phyloP scores from a whole-genome alignment of 495 filamentous ascomycete species.

The Aspergillus avenaceus region DNA sequence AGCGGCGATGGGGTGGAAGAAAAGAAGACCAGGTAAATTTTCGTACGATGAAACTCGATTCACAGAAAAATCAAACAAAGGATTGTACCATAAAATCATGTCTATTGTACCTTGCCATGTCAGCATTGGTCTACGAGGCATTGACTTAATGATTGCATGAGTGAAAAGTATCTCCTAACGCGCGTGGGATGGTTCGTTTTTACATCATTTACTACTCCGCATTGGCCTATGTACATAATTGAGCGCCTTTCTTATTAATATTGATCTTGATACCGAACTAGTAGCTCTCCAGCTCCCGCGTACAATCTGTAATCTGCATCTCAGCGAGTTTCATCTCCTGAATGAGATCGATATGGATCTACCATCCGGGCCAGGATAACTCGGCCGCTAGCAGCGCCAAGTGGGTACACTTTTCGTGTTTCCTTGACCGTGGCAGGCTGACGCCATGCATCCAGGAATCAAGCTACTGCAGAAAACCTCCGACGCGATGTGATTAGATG shows the following conservation, averaged over 20 bases:
- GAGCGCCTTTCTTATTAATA: not conserved
- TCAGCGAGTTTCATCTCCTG: too few species aligned
- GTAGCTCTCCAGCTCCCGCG: too few species aligned
- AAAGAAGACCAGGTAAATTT: slow-evolving; percentile 6
- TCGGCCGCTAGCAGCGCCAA: not conserved
- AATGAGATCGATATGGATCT: too few species aligned
- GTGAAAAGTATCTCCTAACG: not conserved
- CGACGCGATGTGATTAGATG: not conserved
- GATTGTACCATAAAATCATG: too few species aligned
- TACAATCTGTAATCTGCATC: too few species aligned
- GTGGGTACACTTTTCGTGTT: not conserved
- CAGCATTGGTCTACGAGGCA: not conserved
- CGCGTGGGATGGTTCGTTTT: not conserved
- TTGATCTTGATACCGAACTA: too few species aligned
- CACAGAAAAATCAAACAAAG: too few species aligned
- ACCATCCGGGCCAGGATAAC: too few species aligned
- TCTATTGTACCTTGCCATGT: too few species aligned
- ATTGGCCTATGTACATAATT: not conserved
- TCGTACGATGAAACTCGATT: too few species aligned
- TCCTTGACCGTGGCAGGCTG: not conserved
- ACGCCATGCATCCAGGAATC: not conserved
- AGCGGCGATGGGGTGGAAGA: slow-evolving; percentile 1
- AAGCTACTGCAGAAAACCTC: not conserved
- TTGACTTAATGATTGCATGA: not conserved
- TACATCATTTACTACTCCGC: not conserved